These are phyloP conservation scores for Deuterostichococcus epilithicus DNA, from an alignment of 139 green algal species.

Conservation along the genomic window DNA sequence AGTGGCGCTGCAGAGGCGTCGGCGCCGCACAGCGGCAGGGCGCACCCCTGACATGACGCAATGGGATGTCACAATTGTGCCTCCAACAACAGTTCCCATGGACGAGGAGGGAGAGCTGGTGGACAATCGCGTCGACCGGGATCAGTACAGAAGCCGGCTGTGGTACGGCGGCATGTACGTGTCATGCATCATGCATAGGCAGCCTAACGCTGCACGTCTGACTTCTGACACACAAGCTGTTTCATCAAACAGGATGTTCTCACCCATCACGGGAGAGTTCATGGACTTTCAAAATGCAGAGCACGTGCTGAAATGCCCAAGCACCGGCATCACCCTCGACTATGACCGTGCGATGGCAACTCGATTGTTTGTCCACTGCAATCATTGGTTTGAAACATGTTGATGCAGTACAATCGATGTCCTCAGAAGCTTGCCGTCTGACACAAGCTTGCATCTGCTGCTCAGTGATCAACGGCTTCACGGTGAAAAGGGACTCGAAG, in stretches of 20 bases:
- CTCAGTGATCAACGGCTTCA: background rate
- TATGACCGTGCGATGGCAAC: conserved; percentile 3
- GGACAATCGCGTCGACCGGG: background rate
- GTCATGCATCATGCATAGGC: no score
- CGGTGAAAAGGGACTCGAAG: background rate
- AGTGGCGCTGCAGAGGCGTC: no score
- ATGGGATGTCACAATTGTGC: no score
- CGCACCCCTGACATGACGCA: no score
- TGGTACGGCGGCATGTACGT: background rate
- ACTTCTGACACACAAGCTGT: no score
- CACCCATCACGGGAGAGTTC: conserved; percentile 32
- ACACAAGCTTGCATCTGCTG: background rate
- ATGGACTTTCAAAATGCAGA: conserved; percentile 26
- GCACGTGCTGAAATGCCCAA: conserved; percentile 14
- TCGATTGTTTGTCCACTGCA: no score
- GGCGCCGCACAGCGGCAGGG: no score
- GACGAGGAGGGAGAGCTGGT: background rate
- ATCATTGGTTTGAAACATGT: no score
- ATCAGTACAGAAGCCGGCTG: background rate
- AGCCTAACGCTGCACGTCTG: no score
- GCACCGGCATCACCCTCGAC: background rate
- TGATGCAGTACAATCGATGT: no score
- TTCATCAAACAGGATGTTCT: conserved; percentile 54
- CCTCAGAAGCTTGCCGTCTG: conserved; percentile 4
- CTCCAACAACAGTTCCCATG: background rate